phyloP scores from a whole-genome alignment of 106 monocot genomes.

The Dioscorea dumetorum region DNA sequence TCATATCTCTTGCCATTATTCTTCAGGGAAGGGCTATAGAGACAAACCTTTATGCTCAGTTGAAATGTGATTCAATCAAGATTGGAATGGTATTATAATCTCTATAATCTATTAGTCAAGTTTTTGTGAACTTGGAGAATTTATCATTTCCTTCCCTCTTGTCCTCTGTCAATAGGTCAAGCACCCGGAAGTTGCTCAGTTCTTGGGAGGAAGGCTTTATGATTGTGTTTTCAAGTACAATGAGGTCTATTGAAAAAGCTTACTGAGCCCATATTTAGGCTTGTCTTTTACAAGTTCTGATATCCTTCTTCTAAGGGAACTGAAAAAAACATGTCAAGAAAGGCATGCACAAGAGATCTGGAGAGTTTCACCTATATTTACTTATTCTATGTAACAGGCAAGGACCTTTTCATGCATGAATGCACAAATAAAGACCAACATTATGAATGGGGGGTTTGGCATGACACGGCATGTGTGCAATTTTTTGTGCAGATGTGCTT shows the following conservation, averaged over 20 bases:
- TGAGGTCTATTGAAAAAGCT: constrained; percentile 50
- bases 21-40: constrained; percentile 65
- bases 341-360: background rate
- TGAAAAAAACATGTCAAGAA: background rate
- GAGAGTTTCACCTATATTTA: background rate
- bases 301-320: background rate
- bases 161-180: constrained; percentile 51
- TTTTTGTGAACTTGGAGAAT: background rate
- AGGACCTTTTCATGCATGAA: background rate
- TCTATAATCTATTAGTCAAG: background rate
- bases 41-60: constrained; percentile 75
- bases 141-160: background rate
- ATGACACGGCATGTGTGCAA: background rate
- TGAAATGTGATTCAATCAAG: constrained; percentile 97
- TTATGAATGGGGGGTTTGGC: background rate
- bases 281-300: background rate
- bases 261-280: background rate
- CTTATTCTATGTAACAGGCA: background rate
- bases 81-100: constrained; percentile 85
- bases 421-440: background rate
- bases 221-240: constrained; percentile 96
- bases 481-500: background rate
- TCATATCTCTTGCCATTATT: background rate
- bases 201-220: constrained; percentile 91
- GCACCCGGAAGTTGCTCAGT: constrained; percentile 94